Conservation (phyloP, 83 land plant species). For the Diphasiastrum complanatum region DNA sequence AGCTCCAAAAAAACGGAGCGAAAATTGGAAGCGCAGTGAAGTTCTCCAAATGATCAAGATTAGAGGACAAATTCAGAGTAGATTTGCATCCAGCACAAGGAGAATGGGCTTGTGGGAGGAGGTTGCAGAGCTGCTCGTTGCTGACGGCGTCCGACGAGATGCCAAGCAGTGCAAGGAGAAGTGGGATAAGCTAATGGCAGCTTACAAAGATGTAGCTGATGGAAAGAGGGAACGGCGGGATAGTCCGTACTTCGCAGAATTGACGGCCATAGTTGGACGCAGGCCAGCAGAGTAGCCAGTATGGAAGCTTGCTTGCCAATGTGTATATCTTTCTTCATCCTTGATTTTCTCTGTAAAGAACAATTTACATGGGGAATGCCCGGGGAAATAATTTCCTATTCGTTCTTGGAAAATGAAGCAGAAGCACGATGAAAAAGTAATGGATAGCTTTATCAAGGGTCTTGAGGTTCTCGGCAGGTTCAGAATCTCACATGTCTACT, state of each 20-base stretch:
- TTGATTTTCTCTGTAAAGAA: no score
- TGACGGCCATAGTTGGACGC: no score
- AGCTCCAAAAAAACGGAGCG: constrained; percentile 24
- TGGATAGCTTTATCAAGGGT: no score
- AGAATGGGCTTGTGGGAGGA: constrained; percentile 31
- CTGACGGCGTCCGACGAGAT: constrained; percentile 26
- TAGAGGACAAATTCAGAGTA: constrained; percentile 17
- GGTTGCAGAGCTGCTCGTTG: constrained; percentile 21
- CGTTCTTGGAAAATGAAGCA: no score
- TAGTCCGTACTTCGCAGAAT: constrained; percentile 31
- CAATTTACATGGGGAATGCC: no score
- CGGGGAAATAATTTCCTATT: no score
- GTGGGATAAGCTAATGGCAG: constrained; percentile 36
- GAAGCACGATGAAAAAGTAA: no score
- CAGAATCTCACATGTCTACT: no score
- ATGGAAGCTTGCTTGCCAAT: no score
- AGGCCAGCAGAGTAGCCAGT: no score
- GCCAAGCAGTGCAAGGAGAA: constrained; percentile 38
- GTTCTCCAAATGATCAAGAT: constrained; percentile 32
- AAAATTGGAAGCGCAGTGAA: constrained; percentile 37
- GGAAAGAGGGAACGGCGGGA: constrained; percentile 30
- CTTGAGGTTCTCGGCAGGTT: no score
- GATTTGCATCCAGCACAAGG: constrained; percentile 20
- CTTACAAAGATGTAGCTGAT: constrained; percentile 31
- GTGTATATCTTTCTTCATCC: no score